Base-by-base conservation (phyloP, 2,329 filamentous ascomycete species). In the Phialophora macrospora region DNA sequence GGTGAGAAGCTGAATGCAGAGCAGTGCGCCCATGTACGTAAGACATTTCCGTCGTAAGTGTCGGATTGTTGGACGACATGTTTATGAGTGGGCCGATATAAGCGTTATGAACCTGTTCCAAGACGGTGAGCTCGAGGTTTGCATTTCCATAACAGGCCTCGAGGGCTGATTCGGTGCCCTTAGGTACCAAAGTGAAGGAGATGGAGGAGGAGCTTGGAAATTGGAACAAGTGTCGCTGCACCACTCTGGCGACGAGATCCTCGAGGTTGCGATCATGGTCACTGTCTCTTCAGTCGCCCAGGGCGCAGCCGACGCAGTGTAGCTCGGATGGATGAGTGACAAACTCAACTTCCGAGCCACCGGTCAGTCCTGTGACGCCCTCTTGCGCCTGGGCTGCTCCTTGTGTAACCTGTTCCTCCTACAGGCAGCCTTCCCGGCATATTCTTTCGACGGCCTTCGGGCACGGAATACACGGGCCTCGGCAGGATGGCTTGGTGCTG, bases 1-100 rank as follows among this genome's bases (percentile, higher is more conserved):
- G 52, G 52, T 9, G 52, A 55, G 32, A 32, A 32, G 12, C n/a
- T 55, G 26, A 55, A 4, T n/a, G 52, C 26, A 14, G 52, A 55
- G 52, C 52, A 55, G 17, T 55, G 52, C 3, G 4, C 14, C 5
- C 11, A 26, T 22, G 20, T 44, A 7, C 38, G 38, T 3, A 44
- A 7, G 38, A 44, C 38, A 44, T 44, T 44, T 44, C 17, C 38
- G 38, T 44, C 38, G 17, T 44, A 5, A 44, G 3, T 7, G 17
- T 17, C 5, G 6, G n/a, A 44, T 20, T n/a, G 3, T 51, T 6
- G 8, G 20, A 4, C 26, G 20, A 26, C 48, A 28, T 26, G 9
- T 28, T 51, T 51, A 9, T 22, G 20, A 7, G 8, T 51, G 14
- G 8, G 48, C 9, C 1, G 17, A 4, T 24, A 26, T 7, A 5